Evolutionary conservation across 1,284 basidiomycete species (phyloP).

Genomic region (Anthracocystis setariae): DNA sequence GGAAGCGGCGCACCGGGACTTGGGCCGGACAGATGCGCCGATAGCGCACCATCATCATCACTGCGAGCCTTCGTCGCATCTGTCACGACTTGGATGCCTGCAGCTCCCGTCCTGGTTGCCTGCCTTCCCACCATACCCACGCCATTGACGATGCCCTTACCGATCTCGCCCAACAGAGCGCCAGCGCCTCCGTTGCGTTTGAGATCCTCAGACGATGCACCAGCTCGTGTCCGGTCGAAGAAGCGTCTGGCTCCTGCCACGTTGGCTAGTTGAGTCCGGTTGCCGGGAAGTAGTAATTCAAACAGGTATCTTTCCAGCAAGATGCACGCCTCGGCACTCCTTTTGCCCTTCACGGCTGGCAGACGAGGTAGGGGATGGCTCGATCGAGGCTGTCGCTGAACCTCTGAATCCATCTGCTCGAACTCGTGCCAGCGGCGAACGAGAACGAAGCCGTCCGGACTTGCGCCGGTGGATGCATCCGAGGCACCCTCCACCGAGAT

Average conservation of each 20-base stretch:
- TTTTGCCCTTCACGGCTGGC: slow-evolving; percentile 42
- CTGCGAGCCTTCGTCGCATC: slow-evolving; percentile 3
- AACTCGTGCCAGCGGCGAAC: slow-evolving; percentile 62
- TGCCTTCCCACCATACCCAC: slow-evolving; percentile 58
- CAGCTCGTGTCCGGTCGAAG: slow-evolving; percentile 60
- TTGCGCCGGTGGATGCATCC: slow-evolving; percentile 11
- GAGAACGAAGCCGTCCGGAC: slow-evolving; percentile 60
- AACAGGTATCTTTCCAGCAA: slow-evolving; percentile 54
- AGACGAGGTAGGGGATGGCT: slow-evolving; percentile 39
- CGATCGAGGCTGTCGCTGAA: slow-evolving; percentile 50
- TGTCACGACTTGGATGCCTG: slow-evolving; percentile 27
- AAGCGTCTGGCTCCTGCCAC: slow-evolving; percentile 51
- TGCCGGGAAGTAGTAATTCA: slow-evolving; percentile 41
- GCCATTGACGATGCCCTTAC: slow-evolving; percentile 56
- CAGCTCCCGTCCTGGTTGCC: slow-evolving; percentile 41
- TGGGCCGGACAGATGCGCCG: slow-evolving; percentile 11
- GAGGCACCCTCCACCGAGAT: slow-evolving; percentile 57
- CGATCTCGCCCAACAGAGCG: slow-evolving; percentile 47
- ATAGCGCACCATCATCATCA: neutral
- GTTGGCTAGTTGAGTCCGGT: slow-evolving; percentile 18
- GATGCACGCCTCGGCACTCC: slow-evolving; percentile 45
- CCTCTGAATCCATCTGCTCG: slow-evolving; percentile 56
- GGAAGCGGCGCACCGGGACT: neutral
- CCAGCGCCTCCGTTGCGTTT: slow-evolving; percentile 26
- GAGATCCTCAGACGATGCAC: slow-evolving; percentile 42